Base-by-base conservation (phyloP, 2,329 filamentous ascomycete species). In the Colletotrichum sojae region DNA sequence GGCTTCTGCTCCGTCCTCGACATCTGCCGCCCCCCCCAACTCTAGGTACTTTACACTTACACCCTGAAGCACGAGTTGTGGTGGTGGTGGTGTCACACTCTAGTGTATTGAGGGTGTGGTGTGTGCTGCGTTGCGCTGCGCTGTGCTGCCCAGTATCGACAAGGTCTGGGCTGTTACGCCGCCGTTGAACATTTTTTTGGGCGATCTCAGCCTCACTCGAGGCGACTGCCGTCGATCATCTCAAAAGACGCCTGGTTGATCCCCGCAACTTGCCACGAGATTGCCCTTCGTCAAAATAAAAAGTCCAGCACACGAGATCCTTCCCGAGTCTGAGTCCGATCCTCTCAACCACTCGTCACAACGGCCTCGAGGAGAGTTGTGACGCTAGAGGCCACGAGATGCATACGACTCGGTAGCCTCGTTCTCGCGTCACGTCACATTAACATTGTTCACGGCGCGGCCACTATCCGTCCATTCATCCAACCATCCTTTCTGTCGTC, bases 171-270 rank as follows among this genome's bases (percentile, higher is more conserved):
- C 56, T 45, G 56, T 39, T 40, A 59, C 45, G 27, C 59, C 45
- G 51, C 54, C 62, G 55, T 60, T 67, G 36, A 58, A 61, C 52
- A 31, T 39, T 45, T 56, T 51, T 57, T 66, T 36, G 36, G 60
- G 63, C 63, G 51, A 70, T 68, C 49, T 68, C 67, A 68, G 67
- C 63, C 57, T 70, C 67, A 59, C 46, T 49, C 64, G 40, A 62
- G 56, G 57, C 52, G 52, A 68, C 40, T 40, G 54, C 54, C 43
- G 52, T 68, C 57, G 67, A 68, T 70, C 64, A 63, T 68, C 64
- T 63, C 58, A 63, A 62, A 39, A 31, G 43, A 31, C 52, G 25
- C 63, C 46, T 68, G 57, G 57, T 63, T 68, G 57, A 68, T 63
- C 67, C 57, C 67, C 52, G 67, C 48, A 68, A 27, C 36, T 63